Conservation (phyloP, 2,329 filamentous ascomycete species). For the Fusarium sp. region DNA sequence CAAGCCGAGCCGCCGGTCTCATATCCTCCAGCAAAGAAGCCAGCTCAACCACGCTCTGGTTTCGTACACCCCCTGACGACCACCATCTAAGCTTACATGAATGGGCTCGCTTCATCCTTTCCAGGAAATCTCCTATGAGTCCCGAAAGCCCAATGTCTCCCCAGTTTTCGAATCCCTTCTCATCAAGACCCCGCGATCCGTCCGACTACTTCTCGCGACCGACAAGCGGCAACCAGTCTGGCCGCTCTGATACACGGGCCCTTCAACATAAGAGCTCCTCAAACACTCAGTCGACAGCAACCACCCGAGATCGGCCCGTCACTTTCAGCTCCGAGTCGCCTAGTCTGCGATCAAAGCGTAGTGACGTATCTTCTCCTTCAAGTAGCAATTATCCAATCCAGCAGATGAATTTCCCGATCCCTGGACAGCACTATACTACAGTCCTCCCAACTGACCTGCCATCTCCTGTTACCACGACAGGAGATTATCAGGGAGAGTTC, state of each 20-base stretch:
- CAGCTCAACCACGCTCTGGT: constrained; percentile 67
- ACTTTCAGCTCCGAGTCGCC: constrained; percentile 72
- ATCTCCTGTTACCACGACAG: constrained; percentile 69
- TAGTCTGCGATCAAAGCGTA: constrained; percentile 74
- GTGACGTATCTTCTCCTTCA: constrained; percentile 73
- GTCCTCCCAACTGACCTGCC: constrained; percentile 70
- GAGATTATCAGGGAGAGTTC: constrained; percentile 69
- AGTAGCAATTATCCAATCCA: constrained; percentile 62
- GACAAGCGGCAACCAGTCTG: constrained; percentile 60
- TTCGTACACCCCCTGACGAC: constrained; percentile 70
- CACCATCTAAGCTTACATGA: constrained; percentile 68
- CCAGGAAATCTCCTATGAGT: constrained; percentile 61
- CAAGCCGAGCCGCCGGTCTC: constrained; percentile 73
- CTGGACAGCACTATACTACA: constrained; percentile 66
- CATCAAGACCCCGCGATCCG: constrained; percentile 58
- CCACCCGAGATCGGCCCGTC: constrained; percentile 63
- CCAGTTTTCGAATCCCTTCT: constrained; percentile 69
- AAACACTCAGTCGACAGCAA: constrained; percentile 64
- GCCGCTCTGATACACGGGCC: constrained; percentile 51
- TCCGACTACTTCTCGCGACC: constrained; percentile 62
- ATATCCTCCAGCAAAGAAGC: constrained; percentile 67
- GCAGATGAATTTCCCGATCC: constrained; percentile 57
- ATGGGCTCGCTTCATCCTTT: constrained; percentile 71
- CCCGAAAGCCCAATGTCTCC: constrained; percentile 70
- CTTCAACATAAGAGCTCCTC: constrained; percentile 66